These are phyloP conservation scores for Penicillium sp. DNA, from an alignment of 2,329 filamentous ascomycete genomes.

Conservation along the genomic window DNA sequence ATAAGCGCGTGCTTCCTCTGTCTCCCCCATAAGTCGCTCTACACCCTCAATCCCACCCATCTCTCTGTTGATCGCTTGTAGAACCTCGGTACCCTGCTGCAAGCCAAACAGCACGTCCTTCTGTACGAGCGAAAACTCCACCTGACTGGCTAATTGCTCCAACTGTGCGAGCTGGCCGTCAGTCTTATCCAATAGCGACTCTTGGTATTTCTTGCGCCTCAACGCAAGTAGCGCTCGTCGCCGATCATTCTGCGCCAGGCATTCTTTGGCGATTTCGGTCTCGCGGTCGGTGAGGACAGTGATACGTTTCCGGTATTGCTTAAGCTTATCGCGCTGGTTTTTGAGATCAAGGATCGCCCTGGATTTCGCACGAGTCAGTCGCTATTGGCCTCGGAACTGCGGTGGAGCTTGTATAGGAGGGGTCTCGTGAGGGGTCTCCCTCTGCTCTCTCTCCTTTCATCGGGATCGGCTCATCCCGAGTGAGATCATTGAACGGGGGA, in stretches of 20 bases:
- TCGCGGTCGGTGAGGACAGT: slow-evolving; percentile 82
- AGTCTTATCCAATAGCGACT: slow-evolving; percentile 82
- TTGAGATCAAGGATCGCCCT: slow-evolving; percentile 98
- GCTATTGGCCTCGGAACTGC: background rate
- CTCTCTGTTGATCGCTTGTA: slow-evolving; percentile 89
- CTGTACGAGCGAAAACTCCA: slow-evolving; percentile 95
- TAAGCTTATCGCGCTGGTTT: slow-evolving; percentile 93
- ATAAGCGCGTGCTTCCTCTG: slow-evolving; percentile 85
- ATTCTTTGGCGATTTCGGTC: slow-evolving; percentile 80
- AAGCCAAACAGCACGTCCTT: slow-evolving; percentile 94
- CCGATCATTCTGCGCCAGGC: slow-evolving; percentile 78
- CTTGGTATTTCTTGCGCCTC: slow-evolving; percentile 94
- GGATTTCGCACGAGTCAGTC: slow-evolving; percentile 4
- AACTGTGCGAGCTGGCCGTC: slow-evolving; percentile 93
- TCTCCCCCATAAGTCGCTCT: slow-evolving; percentile 93
- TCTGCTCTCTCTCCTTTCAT: background rate
- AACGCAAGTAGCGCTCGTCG: slow-evolving; percentile 80
- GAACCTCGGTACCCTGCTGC: slow-evolving; percentile 84
- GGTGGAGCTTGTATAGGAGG: background rate
- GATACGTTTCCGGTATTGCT: slow-evolving; percentile 92
- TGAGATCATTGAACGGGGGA: background rate
- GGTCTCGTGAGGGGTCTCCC: slow-evolving; percentile 18
- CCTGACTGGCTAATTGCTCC: slow-evolving; percentile 80
- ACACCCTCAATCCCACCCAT: slow-evolving; percentile 95
- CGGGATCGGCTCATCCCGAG: background rate